Evolutionary conservation across 2,329 filamentous ascomycete genomes (phyloP).

Genomic region (Alternaria hordeiaustralica): DNA sequence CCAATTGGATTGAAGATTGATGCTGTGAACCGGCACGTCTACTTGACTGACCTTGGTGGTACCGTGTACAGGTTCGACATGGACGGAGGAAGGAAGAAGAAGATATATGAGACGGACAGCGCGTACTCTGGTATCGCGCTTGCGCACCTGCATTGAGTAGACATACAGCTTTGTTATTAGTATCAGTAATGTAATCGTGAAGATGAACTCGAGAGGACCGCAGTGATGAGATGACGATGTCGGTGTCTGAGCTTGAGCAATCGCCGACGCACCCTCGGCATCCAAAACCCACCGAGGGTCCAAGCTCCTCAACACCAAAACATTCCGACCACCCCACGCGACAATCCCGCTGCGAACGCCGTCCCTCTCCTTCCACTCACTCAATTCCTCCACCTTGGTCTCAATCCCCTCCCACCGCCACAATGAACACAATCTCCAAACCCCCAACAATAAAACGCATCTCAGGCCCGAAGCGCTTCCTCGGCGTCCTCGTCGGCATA

Average conservation of each 20-base stretch:
- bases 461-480: slow-evolving; percentile 35
- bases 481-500: slow-evolving; percentile 43
- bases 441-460: slow-evolving; percentile 40
- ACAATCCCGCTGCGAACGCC: background rate
- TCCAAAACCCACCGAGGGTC: slow-evolving; percentile 16
- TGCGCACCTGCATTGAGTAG: slow-evolving; percentile 1
- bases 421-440: slow-evolving; percentile 47
- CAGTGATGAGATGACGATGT: background rate
- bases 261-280: slow-evolving; percentile 13
- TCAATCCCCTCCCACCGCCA: background rate
- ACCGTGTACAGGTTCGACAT: slow-evolving; percentile 19
- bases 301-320: slow-evolving; percentile 21
- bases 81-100: slow-evolving; percentile 19
- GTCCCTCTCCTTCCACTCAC: background rate
- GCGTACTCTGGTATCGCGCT: slow-evolving; percentile 23
- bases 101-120: slow-evolving; percentile 19
- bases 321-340: slow-evolving; percentile 1
- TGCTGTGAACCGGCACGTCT: slow-evolving; percentile 5
- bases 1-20: slow-evolving; percentile 30
- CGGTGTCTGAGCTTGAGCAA: slow-evolving; percentile 2
- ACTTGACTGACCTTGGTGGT: slow-evolving; percentile 29
- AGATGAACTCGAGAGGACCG: background rate
- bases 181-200: background rate
- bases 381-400: background rate
- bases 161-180: background rate